phyloP scores from a whole-genome alignment of 1,284 basidiomycete genomes.

The Apiotrichum gamsii region DNA sequence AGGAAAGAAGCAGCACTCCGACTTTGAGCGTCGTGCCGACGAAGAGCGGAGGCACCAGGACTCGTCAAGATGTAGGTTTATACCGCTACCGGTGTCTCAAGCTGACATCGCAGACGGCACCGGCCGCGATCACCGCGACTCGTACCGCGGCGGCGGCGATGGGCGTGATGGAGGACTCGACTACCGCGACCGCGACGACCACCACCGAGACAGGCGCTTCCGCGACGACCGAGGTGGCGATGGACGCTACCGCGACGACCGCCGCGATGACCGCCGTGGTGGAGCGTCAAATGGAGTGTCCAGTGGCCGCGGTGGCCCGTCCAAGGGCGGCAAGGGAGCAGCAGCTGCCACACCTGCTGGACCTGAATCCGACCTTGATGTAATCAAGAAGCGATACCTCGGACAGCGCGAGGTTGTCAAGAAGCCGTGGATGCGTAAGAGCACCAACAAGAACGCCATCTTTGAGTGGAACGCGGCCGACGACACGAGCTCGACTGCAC shows the following conservation, averaged over 20 bases:
- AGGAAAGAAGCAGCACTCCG: constrained; percentile 61
- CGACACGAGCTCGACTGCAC: constrained; percentile 63
- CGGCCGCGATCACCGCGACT: constrained; percentile 5
- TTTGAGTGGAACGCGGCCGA: constrained; percentile 97
- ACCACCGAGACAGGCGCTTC: constrained; percentile 12
- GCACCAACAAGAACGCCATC: constrained; percentile 86
- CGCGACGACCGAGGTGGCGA: constrained; percentile 2
- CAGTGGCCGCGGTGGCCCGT: constrained; percentile 3
- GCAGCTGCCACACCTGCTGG: not conserved
- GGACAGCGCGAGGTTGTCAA: constrained; percentile 65
- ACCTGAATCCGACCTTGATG: constrained; percentile 62
- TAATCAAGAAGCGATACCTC: constrained; percentile 79
- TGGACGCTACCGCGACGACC: not conserved
- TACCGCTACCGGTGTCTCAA: too few species aligned
- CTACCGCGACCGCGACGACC: not conserved
- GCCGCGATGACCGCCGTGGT: not conserved
- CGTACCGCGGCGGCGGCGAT: constrained; percentile 1
- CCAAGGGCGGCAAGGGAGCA: constrained; percentile 17
- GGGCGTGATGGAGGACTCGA: constrained; percentile 6
- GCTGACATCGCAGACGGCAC: constrained; percentile 1
- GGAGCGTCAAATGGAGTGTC: not conserved
- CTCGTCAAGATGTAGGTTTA: constrained; percentile 9
- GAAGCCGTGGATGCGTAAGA: constrained; percentile 86
- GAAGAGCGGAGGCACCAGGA: constrained; percentile 53
- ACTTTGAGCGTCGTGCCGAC: constrained; percentile 68